phyloP scores from a whole-genome alignment of 805 yeast species.

The Candida maesae region DNA sequence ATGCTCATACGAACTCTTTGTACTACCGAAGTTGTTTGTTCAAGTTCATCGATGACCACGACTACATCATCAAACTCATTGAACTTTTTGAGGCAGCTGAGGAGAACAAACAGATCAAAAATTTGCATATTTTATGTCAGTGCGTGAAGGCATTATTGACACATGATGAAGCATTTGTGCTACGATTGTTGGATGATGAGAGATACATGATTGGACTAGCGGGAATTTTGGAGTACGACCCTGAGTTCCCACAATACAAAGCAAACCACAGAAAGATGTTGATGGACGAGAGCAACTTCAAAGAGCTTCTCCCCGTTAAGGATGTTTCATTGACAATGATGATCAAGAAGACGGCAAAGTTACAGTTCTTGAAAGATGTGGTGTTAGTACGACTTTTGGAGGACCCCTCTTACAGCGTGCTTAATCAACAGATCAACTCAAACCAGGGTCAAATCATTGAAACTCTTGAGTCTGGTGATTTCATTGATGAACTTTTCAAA shows the following conservation, averaged over 20 bases:
- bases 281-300: slow-evolving; percentile 53
- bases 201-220: slow-evolving; percentile 53
- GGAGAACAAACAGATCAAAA: slow-evolving; percentile 42
- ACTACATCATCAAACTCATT: slow-evolving; percentile 51
- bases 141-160: slow-evolving; percentile 67
- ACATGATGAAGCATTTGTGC: slow-evolving; percentile 62
- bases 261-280: slow-evolving; percentile 75
- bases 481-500: slow-evolving; percentile 55
- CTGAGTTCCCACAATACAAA: slow-evolving; percentile 75
- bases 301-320: slow-evolving; percentile 65
- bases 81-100: slow-evolving; percentile 57
- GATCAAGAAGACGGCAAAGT: slow-evolving; percentile 69
- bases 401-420: slow-evolving; percentile 67
- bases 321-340: slow-evolving; percentile 46
- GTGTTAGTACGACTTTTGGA: slow-evolving; percentile 79
- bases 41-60: slow-evolving; percentile 47
- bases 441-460: slow-evolving; percentile 67
- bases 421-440: slow-evolving; percentile 61
- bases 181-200: slow-evolving; percentile 56
- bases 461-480: slow-evolving; percentile 48
- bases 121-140: slow-evolving; percentile 64
- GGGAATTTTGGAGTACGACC: slow-evolving; percentile 87
- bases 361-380: slow-evolving; percentile 83
- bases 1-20: slow-evolving; percentile 50
- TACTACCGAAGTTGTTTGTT: slow-evolving; percentile 60